Base-by-base conservation (phyloP, 768 basidiomycete genomes). In the Suillus tomentosus region DNA sequence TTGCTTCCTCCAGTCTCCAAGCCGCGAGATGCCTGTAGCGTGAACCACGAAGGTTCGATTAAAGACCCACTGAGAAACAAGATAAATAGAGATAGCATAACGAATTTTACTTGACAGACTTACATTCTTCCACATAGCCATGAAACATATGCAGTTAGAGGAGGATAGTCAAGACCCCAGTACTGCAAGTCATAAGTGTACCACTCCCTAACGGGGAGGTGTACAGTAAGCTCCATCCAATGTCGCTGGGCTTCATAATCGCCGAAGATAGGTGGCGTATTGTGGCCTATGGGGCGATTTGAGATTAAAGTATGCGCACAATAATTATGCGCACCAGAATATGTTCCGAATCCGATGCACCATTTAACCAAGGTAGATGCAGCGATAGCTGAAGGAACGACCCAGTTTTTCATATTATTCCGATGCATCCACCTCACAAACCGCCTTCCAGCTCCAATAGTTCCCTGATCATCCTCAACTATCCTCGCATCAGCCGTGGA, bases 91-190 rank as follows among this genome's bases (percentile, higher is more conserved):
- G 2, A 62, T 61, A 4, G 19, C 15, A 43, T 37, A 34, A 7
- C 48, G 17, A 60, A 37, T 13, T 36, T 27, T 47, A 65, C 72
- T 75, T 37, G 74, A 71, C 8, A 72, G 80, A 66, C 90, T 66
- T 67, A 94, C 93, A 92, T 74, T 55, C 83, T 74, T 8, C 93
- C 93, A 72, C 89, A 94, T 57, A 92, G 39, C 90, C 90, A 96
- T 17, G 92, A 94, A 37, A 88, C 81, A 71, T 96, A 96, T 3
- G 94, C 96, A 3, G 95, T 97, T 66, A 97, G 71, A 3, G 95
- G 95, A 4, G 95, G 95, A 78, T 98, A 98, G 76, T 98, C 96
- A 59, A 98, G 81, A 0, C 94, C 94, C 96, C 96, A 98, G 71
- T 96, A 96, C 42, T 85, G 85, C 37, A 92, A 80, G 71, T 96